A percentile compares a stretch with the other conserved stretches of the same genome.
phyloP scores from a whole-genome alignment of 805 yeast genomes.

The Starmerella stellata region DNA sequence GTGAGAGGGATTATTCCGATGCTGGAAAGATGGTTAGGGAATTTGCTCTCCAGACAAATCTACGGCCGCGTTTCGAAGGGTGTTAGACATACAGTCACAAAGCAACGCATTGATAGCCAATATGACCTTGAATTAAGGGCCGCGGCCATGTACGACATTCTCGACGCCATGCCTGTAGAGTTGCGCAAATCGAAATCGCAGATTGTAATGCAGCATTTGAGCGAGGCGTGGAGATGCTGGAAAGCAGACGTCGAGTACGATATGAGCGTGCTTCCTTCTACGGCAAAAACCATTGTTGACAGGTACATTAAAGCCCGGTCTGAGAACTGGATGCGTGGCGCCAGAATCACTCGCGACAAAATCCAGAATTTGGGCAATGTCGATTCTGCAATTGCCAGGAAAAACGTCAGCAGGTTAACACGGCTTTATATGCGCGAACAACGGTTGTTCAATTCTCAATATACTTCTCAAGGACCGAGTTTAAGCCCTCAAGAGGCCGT shows the following conservation, averaged over 20 bases:
- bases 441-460: slow-evolving; percentile 68
- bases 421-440: slow-evolving; percentile 84
- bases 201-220: slow-evolving; percentile 75
- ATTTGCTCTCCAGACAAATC: slow-evolving; percentile 75
- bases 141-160: slow-evolving; percentile 83
- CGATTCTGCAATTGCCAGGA: slow-evolving; percentile 85
- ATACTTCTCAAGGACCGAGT: slow-evolving; percentile 73
- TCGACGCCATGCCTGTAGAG: slow-evolving; percentile 95
- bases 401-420: slow-evolving; percentile 80
- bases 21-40: slow-evolving; percentile 88
- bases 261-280: slow-evolving; percentile 89
- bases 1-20: slow-evolving; percentile 82
- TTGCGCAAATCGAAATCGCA: slow-evolving; percentile 71
- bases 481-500: slow-evolving; percentile 79
- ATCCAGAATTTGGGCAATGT: slow-evolving; percentile 78
- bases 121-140: slow-evolving; percentile 86
- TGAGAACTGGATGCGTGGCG: slow-evolving; percentile 88
- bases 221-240: slow-evolving; percentile 99
- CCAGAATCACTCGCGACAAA: slow-evolving; percentile 80
- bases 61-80: slow-evolving; percentile 90
- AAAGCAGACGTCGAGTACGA: slow-evolving; percentile 97
- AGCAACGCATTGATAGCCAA: slow-evolving; percentile 87
- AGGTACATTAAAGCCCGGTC: slow-evolving; percentile 89
- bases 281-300: slow-evolving; percentile 68
- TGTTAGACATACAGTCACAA: slow-evolving; percentile 82